Base-by-base conservation (phyloP, 73 alveolate species). In the Stentor roeselii region DNA sequence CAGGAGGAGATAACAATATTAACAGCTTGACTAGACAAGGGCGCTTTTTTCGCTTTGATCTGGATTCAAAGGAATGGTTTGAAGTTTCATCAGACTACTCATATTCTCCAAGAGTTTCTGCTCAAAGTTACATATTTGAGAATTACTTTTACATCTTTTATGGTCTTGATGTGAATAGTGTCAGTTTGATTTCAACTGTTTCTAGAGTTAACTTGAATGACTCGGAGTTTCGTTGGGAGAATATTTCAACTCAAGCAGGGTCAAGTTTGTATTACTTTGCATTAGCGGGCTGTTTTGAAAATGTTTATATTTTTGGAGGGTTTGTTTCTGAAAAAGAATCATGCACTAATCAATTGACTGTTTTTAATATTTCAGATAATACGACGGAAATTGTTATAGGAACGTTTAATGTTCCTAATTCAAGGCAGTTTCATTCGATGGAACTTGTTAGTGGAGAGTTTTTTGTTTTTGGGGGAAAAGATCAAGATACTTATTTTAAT, bases 301-400 rank as follows among this genome's bases (percentile, higher is more conserved):
- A 67, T 27, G 37, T 67, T 67, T 67, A 21, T 34, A 67, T 32
- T 67, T 67, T 67, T 34, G 37, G 50, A 32, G 80, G 80, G 15
- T 21, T 27, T 67, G 34, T 14, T 21, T 21, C 0, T 27, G 21
- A 36, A n/a, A 27, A 67, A 1, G 37, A 31, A 3, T 60, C 11
- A 60, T 14, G 30, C 30, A 60, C 78, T 3, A 60, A 60, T 38
- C 3, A 14, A 21, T 60, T 60, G 39, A 14, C 34, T 3, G 30
- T 31, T 60, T 67, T 21, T 2, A 34, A 2, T 2, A 27, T 67
- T 14, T 21, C n/a, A 30, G 14, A 0, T 0, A 2, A 67, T 1
- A 21, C 80, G 0, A 34, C 14, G n/a, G 42, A 67, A 27, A 0
- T 67, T 21, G 1, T 1, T 30, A 21, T 2, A 1, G 41, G 11